A percentile compares a stretch with the other conserved stretches of the same genome.
These are phyloP conservation scores for Coemansia sp. DNA, from an alignment of 192 early-diverging fungal species.

Conservation along the genomic window DNA sequence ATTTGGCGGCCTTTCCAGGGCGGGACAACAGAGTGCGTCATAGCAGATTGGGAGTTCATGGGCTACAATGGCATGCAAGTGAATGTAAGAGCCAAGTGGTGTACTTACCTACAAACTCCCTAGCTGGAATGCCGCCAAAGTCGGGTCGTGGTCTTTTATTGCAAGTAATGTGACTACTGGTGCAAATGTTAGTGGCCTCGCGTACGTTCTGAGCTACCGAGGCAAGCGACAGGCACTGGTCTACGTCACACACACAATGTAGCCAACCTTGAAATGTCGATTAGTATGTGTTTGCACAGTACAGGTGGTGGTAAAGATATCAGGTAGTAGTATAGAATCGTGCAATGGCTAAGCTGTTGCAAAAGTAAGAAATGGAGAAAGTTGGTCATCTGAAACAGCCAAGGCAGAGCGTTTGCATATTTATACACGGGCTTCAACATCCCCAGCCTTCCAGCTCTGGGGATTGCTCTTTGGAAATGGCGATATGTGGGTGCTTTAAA, in stretches of 20 bases:
- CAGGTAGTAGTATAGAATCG: background rate
- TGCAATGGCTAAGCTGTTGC: background rate
- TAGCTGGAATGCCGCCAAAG: background rate
- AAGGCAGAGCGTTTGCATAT: background rate
- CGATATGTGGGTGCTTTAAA: background rate
- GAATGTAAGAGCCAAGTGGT: background rate
- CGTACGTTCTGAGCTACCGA: background rate
- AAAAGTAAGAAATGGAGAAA: conserved; percentile 1
- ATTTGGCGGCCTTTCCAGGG: too few species aligned
- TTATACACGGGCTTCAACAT: background rate
- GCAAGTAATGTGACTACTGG: background rate
- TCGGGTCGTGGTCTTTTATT: background rate
- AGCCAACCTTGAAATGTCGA: background rate
- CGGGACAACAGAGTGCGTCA: background rate
- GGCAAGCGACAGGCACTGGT: background rate
- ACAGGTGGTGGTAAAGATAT: background rate
- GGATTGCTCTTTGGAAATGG: conserved; percentile 3
- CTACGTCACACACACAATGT: background rate
- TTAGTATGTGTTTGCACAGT: background rate
- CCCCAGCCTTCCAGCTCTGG: background rate
- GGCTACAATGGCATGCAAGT: background rate
- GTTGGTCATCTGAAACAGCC: conserved; percentile 5
- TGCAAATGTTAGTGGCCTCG: background rate
- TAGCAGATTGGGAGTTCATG: background rate
- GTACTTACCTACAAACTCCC: background rate